Percentiles rank a stretch among this genome's conserved stretches.
These are phyloP conservation scores for Leccinum pseudoinsigne DNA, from an alignment of 1,284 basidiomycete species.

Conservation along the genomic window DNA sequence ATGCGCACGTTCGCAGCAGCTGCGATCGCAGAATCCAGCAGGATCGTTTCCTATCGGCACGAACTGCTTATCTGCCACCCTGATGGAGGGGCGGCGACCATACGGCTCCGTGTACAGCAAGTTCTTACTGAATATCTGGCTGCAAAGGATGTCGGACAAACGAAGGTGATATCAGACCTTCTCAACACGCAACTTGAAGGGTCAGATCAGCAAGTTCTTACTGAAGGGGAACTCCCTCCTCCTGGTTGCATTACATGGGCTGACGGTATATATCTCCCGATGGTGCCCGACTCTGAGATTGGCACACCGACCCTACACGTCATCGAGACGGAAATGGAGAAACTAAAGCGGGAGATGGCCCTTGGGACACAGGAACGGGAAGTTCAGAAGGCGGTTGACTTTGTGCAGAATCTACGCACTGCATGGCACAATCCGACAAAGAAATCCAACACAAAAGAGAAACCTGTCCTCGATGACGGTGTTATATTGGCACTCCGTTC, in stretches of 20 bases:
- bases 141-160: background rate
- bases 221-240: background rate
- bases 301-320: background rate
- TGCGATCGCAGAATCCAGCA: background rate
- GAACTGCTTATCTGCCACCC: background rate
- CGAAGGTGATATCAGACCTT: background rate
- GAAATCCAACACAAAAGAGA: background rate
- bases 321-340: background rate
- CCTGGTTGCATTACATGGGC: background rate
- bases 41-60: background rate
- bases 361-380: background rate
- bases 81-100: background rate
- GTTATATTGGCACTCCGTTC: background rate
- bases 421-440: background rate
- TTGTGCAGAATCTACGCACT: background rate
- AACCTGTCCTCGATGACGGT: background rate
- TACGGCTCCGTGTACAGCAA: background rate
- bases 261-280: background rate
- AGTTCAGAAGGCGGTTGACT: background rate
- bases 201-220: background rate
- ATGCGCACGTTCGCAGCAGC: background rate
- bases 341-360: background rate
- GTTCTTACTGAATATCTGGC: background rate
- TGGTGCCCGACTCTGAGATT: background rate
- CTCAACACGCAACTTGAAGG: background rate